Evolutionary conservation across 1,284 basidiomycete species (phyloP).

Genomic region (Boletellus deceptivus): DNA sequence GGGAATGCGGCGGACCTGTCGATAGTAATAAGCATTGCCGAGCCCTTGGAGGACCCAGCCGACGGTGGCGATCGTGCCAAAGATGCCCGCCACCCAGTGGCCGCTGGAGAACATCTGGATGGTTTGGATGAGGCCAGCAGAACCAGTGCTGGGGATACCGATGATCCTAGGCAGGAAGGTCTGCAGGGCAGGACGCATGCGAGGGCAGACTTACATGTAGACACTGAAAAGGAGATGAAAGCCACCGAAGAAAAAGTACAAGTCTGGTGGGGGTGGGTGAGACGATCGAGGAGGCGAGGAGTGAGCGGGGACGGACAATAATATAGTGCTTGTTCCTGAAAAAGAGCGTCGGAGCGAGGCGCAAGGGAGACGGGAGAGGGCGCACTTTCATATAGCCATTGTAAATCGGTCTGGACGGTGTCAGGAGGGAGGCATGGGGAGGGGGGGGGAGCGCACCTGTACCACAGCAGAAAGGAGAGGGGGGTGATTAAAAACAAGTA

Average conservation of each 20-base stretch:
- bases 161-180: conserved; percentile 62
- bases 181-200: conserved; percentile 21
- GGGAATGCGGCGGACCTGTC: conserved; percentile 50
- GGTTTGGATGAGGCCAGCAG: conserved; percentile 93
- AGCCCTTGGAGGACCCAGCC: conserved; percentile 88
- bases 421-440: conserved; percentile 7
- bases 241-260: conserved; percentile 93
- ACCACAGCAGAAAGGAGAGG: conserved; percentile 89
- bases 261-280: conserved; percentile 52
- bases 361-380: conserved; percentile 14
- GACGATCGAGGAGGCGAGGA: not conserved
- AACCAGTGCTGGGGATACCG: conserved; percentile 88
- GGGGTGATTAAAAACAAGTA: conserved; percentile 82
- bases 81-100: conserved; percentile 70
- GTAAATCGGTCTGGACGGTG: conserved; percentile 77
- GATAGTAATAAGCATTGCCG: conserved; percentile 82
- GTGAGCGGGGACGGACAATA: conserved; percentile 57
- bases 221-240: conserved; percentile 90
- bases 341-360: conserved; percentile 12
- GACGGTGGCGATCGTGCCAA: conserved; percentile 77
- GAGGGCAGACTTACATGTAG: conserved; percentile 64
- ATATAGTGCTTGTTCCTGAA: conserved; percentile 80
- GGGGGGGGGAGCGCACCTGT: conserved; percentile 52
- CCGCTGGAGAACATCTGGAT: conserved; percentile 71
- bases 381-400: conserved; percentile 94